Percentiles rank a stretch among this genome's conserved stretches.
phyloP scores from a whole-genome alignment of 225 moss, liverwort and hornwort genomes.

The Rhytidiadelphus loreus region DNA sequence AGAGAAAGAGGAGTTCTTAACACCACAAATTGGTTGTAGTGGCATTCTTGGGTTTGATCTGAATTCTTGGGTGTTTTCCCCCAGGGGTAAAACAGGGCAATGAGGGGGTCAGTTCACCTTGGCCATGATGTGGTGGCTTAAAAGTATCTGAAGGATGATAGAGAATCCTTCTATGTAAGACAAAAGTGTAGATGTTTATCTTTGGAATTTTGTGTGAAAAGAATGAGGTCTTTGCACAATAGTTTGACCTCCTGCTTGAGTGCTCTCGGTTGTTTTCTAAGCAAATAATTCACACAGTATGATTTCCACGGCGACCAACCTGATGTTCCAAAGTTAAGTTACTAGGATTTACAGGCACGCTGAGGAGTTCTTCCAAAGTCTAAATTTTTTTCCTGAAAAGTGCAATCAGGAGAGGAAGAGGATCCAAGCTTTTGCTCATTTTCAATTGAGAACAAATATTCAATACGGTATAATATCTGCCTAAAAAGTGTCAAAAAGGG shows the following conservation, averaged over 20 bases:
- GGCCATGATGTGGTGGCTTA: too few species aligned
- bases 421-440: not conserved
- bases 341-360: too few species aligned
- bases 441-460: not conserved
- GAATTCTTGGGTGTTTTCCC: too few species aligned
- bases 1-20: too few species aligned
- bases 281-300: rapidly evolving
- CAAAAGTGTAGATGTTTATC: too few species aligned
- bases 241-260: not conserved
- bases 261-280: not conserved
- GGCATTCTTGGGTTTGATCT: too few species aligned
- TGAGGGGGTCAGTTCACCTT: too few species aligned
- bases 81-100: too few species aligned
- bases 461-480: not conserved
- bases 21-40: too few species aligned
- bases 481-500: not conserved
- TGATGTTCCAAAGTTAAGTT: not conserved
- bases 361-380: not conserved
- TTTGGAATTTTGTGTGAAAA: not conserved
- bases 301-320: not conserved
- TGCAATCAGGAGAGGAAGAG: not conserved
- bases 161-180: too few species aligned
- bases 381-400: not conserved
- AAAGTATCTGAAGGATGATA: too few species aligned
- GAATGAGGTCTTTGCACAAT: too few species aligned